Conservation (phyloP, 257 asterid genomes). For the Scutellaria galericulata region DNA sequence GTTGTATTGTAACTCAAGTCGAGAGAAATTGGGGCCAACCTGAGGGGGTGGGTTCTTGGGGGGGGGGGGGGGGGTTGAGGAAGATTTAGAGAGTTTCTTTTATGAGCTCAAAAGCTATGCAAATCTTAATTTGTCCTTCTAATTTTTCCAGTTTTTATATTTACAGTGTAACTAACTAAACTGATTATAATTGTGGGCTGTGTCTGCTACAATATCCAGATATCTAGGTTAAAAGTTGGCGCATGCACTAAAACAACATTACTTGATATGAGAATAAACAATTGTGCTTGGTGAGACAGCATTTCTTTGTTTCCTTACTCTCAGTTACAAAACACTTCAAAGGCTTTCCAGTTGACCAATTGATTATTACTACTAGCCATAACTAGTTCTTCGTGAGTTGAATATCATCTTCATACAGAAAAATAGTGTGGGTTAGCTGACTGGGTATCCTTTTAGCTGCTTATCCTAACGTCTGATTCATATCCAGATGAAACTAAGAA, state of each 20-base stretch:
- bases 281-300: no score
- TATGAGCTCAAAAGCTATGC: no score
- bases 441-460: background rate
- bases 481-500: background rate
- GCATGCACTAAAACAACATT: background rate
- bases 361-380: no score
- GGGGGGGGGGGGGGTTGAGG: no score
- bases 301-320: no score
- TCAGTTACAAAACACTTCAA: no score
- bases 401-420: background rate
- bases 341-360: no score
- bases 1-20: background rate
- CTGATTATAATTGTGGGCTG: no score
- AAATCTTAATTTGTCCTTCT: no score
- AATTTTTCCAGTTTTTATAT: background rate
- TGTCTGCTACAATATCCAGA: background rate
- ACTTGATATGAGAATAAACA: background rate
- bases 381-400: background rate
- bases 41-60: no score
- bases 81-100: no score
- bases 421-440: conserved; percentile 17
- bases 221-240: background rate
- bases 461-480: background rate
- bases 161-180: background rate
- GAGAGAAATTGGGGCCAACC: no score